These are phyloP conservation scores for Ilyonectria sp. DNA, from an alignment of 2,329 filamentous ascomycete genomes.

Conservation along the genomic window DNA sequence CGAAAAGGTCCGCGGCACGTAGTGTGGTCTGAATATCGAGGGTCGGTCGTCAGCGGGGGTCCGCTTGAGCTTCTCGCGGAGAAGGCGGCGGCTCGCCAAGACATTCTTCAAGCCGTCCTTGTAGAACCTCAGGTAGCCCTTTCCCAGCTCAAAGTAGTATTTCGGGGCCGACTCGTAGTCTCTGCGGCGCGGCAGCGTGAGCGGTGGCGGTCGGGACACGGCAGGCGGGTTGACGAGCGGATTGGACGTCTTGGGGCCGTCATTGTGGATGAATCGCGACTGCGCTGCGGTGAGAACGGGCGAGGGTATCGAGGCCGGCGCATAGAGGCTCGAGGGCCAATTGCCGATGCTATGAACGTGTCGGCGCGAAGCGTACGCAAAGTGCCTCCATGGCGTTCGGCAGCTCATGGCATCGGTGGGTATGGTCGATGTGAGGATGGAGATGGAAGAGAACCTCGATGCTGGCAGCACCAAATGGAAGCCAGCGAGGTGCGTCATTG, in stretches of 20 bases:
- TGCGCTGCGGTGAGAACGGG: constrained; percentile 31
- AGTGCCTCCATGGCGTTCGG: constrained; percentile 52
- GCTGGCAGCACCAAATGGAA: constrained; percentile 38
- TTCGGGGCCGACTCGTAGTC: constrained; percentile 50
- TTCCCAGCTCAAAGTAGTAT: constrained; percentile 76
- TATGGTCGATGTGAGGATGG: constrained; percentile 31
- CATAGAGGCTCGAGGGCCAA: constrained; percentile 33
- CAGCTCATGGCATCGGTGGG: constrained; percentile 49
- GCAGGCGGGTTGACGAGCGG: constrained; percentile 77
- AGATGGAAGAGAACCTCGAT: constrained; percentile 29
- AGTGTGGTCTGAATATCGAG: constrained; percentile 54
- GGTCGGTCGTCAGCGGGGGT: constrained; percentile 70
- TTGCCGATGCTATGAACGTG: constrained; percentile 33
- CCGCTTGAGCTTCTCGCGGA: constrained; percentile 60
- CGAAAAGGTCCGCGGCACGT: constrained; percentile 59
- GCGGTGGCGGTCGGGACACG: constrained; percentile 79
- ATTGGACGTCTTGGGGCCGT: constrained; percentile 50
- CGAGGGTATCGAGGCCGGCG: constrained; percentile 18
- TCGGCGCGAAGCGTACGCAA: constrained; percentile 39
- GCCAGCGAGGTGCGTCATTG: constrained; percentile 46
- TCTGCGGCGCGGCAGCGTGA: constrained; percentile 73
- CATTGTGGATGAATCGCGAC: constrained; percentile 46
- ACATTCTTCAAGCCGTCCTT: constrained; percentile 86
- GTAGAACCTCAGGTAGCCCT: constrained; percentile 88
- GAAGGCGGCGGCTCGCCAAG: constrained; percentile 73